Percentiles rank a stretch among this genome's conserved stretches.
These are phyloP conservation scores for Geotrichum cucujoidarum DNA, from an alignment of 1,139 yeast genomes.

Conservation along the genomic window DNA sequence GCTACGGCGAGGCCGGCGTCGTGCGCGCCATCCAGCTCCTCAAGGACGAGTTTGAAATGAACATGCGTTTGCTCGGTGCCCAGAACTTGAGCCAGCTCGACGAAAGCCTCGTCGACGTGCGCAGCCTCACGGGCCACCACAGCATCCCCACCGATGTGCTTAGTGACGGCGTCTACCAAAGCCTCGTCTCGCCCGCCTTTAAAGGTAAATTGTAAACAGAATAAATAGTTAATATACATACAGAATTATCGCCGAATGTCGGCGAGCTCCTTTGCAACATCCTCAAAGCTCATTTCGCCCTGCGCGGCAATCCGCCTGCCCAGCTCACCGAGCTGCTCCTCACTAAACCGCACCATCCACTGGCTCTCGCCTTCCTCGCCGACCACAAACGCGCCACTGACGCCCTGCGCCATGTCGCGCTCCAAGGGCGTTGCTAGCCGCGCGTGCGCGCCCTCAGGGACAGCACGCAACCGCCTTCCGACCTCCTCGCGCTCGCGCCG, in stretches of 20 bases:
- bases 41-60: constrained; percentile 78
- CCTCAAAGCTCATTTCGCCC: constrained; percentile 10
- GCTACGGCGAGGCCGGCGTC: constrained; percentile 78
- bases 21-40: constrained; percentile 68
- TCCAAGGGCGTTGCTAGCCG: background rate
- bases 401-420: background rate
- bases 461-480: constrained; percentile 3
- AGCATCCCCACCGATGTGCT: constrained; percentile 49
- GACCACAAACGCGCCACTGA: constrained; percentile 12
- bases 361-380: constrained; percentile 5
- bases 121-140: constrained; percentile 38
- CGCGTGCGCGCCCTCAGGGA: background rate
- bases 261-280: constrained; percentile 11
- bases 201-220: constrained; percentile 14
- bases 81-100: constrained; percentile 58
- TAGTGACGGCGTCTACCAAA: constrained; percentile 43
- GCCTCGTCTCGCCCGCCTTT: constrained; percentile 33
- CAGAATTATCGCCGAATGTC: background rate
- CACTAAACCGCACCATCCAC: constrained; percentile 10
- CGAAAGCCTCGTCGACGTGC: constrained; percentile 49
- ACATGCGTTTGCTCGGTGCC: constrained; percentile 83
- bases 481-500: constrained; percentile 3
- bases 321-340: constrained; percentile 1
- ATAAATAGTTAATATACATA: too few relatives aligned
- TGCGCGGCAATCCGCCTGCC: constrained; percentile 1